Base-by-base conservation (phyloP, 139 green algal genomes). In the Chlamydomonas sp. region DNA sequence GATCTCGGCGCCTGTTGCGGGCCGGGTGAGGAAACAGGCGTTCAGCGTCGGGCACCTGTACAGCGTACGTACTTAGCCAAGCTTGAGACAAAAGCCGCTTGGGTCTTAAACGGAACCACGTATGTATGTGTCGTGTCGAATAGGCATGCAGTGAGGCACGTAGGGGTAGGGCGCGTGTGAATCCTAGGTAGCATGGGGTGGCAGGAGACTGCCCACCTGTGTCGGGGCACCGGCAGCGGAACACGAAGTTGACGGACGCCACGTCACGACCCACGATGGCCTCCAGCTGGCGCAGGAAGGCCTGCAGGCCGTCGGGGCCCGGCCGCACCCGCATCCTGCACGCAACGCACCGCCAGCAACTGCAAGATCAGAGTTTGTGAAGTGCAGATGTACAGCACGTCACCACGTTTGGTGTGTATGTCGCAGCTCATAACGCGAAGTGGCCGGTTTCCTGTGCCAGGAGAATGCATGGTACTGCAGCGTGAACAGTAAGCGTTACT, bases 241-340 rank as follows among this genome's bases (percentile, higher is more conserved):
- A 90, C 2, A 86, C 73, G 72, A 80, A 85, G 71, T 86, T 92
- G 20, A 93, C 88, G 60, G 86, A 78, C 18, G 91, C 84, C 7
- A 88, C 84, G 68, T 90, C 90, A 69, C 92, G 90, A 17, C 91
- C 92, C 61, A 93, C 91, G 16, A 91, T 88, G n/a, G 57, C 80
- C 12, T 88, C 77, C 6, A 93, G 80, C 31, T 90, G 85, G 1
- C 58, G 59, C 1, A 90, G 67, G 63, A 92, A 92, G 3, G 79
- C 78, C 9, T 63, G 77, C 18, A 89, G 83, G 10, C 85, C 91
- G 49, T 89, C 87, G 14, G 90, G 90, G 2, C 92, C 92, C 16
- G 87, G 81, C 5, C 79, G 67, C n/a, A 94, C 92, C 3, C 61
- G 61, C 61, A 94, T 61, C 82, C 78, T 90, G 86, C 78, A 82